Conservation (phyloP, 2,329 filamentous ascomycete genomes). For the Talaromyces sp. region DNA sequence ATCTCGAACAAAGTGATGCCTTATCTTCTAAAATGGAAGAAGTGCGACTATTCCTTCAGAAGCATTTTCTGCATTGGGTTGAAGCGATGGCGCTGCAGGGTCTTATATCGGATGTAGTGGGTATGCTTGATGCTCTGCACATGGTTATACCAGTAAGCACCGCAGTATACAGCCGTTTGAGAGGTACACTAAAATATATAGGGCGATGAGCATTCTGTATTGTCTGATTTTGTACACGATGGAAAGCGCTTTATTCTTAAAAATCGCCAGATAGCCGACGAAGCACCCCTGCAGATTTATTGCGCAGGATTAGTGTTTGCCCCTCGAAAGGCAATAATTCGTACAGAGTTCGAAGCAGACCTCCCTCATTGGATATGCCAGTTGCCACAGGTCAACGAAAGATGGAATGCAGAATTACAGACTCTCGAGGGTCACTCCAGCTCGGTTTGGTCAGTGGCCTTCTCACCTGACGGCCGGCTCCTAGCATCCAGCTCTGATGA, state of each 20-base stretch:
- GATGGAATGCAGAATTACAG: neutral
- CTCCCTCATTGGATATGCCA: neutral
- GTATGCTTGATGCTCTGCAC: neutral
- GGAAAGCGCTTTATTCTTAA: neutral
- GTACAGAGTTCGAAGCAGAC: neutral
- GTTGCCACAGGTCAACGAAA: neutral
- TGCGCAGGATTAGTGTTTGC: neutral
- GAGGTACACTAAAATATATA: neutral
- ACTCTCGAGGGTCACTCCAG: neutral
- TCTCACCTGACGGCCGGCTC: neutral
- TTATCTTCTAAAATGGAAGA: neutral
- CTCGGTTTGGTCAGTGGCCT: neutral
- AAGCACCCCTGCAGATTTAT: slow-evolving; percentile 1
- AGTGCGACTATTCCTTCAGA: neutral
- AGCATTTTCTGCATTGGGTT: neutral
- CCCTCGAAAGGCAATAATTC: neutral
- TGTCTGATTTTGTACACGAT: neutral
- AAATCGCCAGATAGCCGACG: neutral
- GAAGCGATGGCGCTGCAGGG: neutral
- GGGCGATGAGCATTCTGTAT: neutral
- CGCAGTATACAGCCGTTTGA: neutral
- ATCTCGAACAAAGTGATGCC: neutral
- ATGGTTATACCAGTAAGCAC: neutral
- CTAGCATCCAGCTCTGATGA: neutral
- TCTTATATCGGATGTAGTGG: neutral